Evolutionary conservation across 441 rosid species (phyloP).

Genomic region (Omphalea diandra): DNA sequence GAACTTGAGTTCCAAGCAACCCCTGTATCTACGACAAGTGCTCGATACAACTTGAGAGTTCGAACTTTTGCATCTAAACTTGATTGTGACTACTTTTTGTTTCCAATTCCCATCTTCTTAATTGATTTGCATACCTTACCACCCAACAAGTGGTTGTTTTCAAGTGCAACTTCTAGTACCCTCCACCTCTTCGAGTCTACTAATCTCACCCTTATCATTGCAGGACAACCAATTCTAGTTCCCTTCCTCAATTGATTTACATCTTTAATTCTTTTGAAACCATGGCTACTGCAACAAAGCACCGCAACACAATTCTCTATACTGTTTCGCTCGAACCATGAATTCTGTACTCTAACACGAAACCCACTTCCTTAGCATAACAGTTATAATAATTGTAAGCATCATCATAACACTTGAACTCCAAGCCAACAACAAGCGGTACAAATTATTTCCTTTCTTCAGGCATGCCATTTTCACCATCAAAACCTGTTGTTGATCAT

Average conservation of each 20-base stretch:
- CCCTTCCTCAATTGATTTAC: conserved; percentile 75
- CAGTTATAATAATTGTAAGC: conserved; percentile 87
- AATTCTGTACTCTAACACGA: conserved; percentile 84
- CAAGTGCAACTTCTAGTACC: conserved; percentile 72
- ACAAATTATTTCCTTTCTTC: conserved; percentile 66
- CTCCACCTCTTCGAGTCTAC: conserved; percentile 91
- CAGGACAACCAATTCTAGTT: conserved; percentile 95
- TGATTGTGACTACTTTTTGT: conserved; percentile 52
- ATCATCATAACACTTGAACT: conserved; percentile 90
- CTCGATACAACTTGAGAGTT: conserved; percentile 68
- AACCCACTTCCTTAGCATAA: conserved; percentile 79
- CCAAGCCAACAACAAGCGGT: conserved; percentile 91
- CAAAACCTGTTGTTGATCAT: conserved; percentile 29
- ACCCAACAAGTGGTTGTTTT: conserved; percentile 79
- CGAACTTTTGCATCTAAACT: conserved; percentile 56
- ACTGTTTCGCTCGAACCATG: conserved; percentile 88
- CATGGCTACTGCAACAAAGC: conserved; percentile 92
- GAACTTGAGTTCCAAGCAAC: conserved; percentile 37
- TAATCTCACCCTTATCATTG: conserved; percentile 84
- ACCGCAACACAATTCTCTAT: conserved; percentile 90
- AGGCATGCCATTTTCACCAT: conserved; percentile 33
- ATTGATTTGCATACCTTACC: conserved; percentile 47
- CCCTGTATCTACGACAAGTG: conserved; percentile 71
- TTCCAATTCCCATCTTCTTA: conserved; percentile 49
- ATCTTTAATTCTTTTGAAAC: conserved; percentile 80